Evolutionary conservation across 2,329 filamentous ascomycete species (phyloP).

Genomic region (Pseudogymnoascus sp.): DNA sequence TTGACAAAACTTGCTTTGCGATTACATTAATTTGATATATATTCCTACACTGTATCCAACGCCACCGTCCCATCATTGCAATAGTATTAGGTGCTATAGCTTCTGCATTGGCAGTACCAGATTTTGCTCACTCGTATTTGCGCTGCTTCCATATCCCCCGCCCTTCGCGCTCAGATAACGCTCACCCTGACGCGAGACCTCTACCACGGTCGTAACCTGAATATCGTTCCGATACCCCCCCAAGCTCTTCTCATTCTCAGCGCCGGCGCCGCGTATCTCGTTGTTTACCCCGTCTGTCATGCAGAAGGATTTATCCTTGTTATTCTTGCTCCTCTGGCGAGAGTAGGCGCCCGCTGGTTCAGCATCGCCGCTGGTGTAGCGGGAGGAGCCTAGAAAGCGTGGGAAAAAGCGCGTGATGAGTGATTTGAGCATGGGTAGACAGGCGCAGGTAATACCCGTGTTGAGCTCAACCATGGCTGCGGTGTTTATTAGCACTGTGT

Average conservation of each 20-base stretch:
- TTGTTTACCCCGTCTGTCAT: not conserved
- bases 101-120: not conserved
- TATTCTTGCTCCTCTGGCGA: not conserved
- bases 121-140: not conserved
- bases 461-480: slow-evolving; percentile 63
- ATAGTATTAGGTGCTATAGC: not conserved
- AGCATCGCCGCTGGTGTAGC: not conserved
- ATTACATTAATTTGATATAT: not conserved
- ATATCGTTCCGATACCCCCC: not conserved
- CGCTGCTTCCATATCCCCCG: not conserved
- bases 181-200: not conserved
- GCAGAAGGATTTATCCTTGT: not conserved
- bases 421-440: slow-evolving; percentile 79
- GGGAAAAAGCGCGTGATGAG: slow-evolving; percentile 41
- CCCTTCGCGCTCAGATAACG: not conserved
- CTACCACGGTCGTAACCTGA: not conserved
- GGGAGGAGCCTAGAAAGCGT: slow-evolving; percentile 7
- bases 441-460: slow-evolving; percentile 76
- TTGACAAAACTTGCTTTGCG: not conserved
- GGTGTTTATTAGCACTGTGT: not conserved
- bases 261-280: not conserved
- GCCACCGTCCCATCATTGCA: not conserved
- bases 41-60: not conserved
- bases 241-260: not conserved
- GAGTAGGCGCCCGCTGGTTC: not conserved